These are phyloP conservation scores for Pythium grandisporangium DNA, from an alignment of 352 stramenopile species.

Conservation along the genomic window DNA sequence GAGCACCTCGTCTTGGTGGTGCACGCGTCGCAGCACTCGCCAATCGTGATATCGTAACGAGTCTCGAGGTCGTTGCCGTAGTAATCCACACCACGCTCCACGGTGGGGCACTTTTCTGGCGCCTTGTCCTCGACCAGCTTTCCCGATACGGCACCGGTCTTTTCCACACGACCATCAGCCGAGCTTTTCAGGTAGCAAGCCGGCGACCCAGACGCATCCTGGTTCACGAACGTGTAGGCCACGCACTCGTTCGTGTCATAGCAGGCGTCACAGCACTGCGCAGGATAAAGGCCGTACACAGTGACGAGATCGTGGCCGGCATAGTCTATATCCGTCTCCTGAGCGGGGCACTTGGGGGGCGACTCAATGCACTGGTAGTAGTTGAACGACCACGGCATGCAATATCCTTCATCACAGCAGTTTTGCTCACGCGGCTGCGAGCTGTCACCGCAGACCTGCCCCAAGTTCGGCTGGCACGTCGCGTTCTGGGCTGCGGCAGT, in stretches of 20 bases:
- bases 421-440: too few species aligned
- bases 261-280: constrained; percentile 33
- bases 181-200: constrained; percentile 50
- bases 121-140: constrained; percentile 14
- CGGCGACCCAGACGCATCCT: constrained; percentile 24
- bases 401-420: too few species aligned
- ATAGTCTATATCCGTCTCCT: constrained; percentile 38
- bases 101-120: constrained; percentile 21
- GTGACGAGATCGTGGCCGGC: constrained; percentile 35
- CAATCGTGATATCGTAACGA: constrained; percentile 24
- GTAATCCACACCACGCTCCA: constrained; percentile 29
- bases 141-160: constrained; percentile 18
- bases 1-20: constrained; percentile 19
- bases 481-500: too few species aligned
- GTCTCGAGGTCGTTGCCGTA: constrained; percentile 39
- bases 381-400: too few species aligned
- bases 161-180: constrained; percentile 7
- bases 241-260: constrained; percentile 19
- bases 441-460: too few species aligned
- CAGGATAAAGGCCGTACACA: constrained; percentile 21
- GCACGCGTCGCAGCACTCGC: constrained; percentile 43
- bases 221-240: constrained; percentile 52
- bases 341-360: constrained; percentile 19
- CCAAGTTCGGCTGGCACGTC: too few species aligned
- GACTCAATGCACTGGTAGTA: constrained; percentile 25